phyloP scores from a whole-genome alignment of 1,284 basidiomycete genomes.

The Tausonia pullulans region DNA sequence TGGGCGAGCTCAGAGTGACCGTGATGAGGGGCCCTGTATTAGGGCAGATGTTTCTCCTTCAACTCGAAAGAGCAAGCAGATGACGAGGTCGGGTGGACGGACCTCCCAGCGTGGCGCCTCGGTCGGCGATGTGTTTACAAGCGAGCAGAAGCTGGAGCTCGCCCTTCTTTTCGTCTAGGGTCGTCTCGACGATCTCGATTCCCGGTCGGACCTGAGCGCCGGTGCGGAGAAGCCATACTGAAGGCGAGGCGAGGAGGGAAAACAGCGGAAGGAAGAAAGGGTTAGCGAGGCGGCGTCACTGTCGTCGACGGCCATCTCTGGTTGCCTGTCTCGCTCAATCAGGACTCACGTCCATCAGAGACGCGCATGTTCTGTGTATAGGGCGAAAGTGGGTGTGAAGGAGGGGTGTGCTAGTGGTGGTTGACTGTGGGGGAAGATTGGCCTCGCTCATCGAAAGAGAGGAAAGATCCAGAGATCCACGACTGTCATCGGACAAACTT shows the following conservation, averaged over 20 bases:
- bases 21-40: constrained; percentile 44
- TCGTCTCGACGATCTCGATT: constrained; percentile 28
- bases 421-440: too few relatives aligned
- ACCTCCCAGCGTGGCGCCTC: constrained; percentile 59
- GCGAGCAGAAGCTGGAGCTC: constrained; percentile 51
- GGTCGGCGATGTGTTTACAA: constrained; percentile 51
- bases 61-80: not conserved
- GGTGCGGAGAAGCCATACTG: constrained; percentile 2
- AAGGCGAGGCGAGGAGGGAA: not conserved
- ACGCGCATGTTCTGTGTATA: too few relatives aligned
- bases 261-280: not conserved
- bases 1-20: constrained; percentile 51
- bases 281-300: too few relatives aligned
- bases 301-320: too few relatives aligned
- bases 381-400: too few relatives aligned
- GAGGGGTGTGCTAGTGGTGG: too few relatives aligned
- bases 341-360: too few relatives aligned
- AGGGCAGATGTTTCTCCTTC: not conserved
- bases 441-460: too few relatives aligned
- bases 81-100: constrained; percentile 18
- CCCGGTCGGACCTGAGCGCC: constrained; percentile 14
- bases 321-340: too few relatives aligned
- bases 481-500: too few relatives aligned
- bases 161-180: constrained; percentile 32
- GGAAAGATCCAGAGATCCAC: too few relatives aligned